Evolutionary conservation across 768 basidiomycete genomes (phyloP).

Genomic region (Lactarius indigo): DNA sequence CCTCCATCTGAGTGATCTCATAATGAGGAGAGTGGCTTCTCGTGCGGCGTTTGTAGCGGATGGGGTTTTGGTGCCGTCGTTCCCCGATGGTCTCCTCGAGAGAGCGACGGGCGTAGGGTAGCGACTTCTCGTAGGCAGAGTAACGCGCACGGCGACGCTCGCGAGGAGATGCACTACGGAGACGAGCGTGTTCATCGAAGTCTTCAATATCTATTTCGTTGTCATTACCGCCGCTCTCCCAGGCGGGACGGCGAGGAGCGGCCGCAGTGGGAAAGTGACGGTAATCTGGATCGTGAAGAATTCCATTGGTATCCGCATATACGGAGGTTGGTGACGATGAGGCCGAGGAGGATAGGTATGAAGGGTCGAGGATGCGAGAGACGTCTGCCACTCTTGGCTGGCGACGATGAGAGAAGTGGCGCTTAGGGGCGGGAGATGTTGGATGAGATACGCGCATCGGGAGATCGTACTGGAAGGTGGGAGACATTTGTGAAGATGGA

Average conservation of each 20-base stretch:
- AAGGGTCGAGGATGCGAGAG: conserved; percentile 61
- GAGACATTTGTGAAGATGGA: conserved; percentile 11
- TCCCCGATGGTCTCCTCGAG: conserved; percentile 19
- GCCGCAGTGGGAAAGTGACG: conserved; percentile 53
- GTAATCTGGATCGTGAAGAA: conserved; percentile 66
- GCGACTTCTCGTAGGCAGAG: conserved; percentile 16
- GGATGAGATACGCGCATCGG: conserved; percentile 30
- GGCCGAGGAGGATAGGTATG: conserved; percentile 44
- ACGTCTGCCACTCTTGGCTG: conserved; percentile 43
- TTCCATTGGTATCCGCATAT: conserved; percentile 59
- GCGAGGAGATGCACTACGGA: conserved; percentile 18
- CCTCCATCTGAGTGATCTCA: background rate
- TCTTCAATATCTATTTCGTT: conserved; percentile 22
- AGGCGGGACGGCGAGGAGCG: conserved; percentile 32
- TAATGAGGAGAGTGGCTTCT: conserved; percentile 20
- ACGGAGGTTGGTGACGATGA: conserved; percentile 35
- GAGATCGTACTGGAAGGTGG: conserved; percentile 27
- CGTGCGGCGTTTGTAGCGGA: conserved; percentile 21
- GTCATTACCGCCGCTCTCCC: conserved; percentile 35
- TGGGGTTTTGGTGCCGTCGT: background rate
- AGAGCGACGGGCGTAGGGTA: conserved; percentile 21
- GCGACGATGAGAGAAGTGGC: conserved; percentile 18
- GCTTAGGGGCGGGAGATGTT: conserved; percentile 33
- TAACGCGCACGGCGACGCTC: conserved; percentile 26
- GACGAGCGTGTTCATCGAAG: conserved; percentile 18